A percentile compares a stretch with the other conserved stretches of the same genome.
Evolutionary conservation across 441 rosid species (phyloP).

Genomic region (Manihot esculenta): DNA sequence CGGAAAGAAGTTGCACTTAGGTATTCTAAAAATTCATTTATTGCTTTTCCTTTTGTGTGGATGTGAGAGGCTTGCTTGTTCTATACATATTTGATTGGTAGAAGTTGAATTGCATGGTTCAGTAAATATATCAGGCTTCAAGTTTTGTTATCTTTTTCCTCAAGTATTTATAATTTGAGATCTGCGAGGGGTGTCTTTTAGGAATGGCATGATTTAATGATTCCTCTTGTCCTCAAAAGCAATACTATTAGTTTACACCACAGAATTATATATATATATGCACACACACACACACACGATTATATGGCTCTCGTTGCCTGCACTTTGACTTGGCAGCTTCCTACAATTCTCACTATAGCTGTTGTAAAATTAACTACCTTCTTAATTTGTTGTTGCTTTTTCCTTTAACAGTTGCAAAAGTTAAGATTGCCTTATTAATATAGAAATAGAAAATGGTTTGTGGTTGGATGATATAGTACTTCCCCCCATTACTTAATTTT

Average conservation of each 20-base stretch:
- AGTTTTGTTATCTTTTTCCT: not conserved
- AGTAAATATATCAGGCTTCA: too few species aligned
- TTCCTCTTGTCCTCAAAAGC: not conserved
- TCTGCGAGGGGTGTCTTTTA: not conserved
- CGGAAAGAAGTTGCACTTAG: conserved; percentile 95
- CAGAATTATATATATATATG: too few species aligned
- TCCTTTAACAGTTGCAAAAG: not conserved
- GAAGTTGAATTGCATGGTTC: too few species aligned
- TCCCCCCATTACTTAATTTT: not conserved
- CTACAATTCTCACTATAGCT: not conserved
- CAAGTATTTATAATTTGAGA: not conserved
- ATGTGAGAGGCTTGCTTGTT: not conserved
- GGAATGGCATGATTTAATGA: not conserved
- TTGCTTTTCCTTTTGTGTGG: not conserved
- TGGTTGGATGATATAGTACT: not conserved
- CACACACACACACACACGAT: too few species aligned
- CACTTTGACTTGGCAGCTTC: too few species aligned
- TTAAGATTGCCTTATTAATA: not conserved
- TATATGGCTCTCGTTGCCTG: too few species aligned
- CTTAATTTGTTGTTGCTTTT: not conserved
- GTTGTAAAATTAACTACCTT: not conserved
- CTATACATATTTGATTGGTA: too few species aligned
- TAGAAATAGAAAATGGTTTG: not conserved
- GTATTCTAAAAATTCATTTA: conserved; percentile 31
- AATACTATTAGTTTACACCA: not conserved